Evolutionary conservation across 2,329 filamentous ascomycete species (phyloP), one percentile per base, ranked within the genome.

Genomic region (Alternaria burnsii): DNA sequence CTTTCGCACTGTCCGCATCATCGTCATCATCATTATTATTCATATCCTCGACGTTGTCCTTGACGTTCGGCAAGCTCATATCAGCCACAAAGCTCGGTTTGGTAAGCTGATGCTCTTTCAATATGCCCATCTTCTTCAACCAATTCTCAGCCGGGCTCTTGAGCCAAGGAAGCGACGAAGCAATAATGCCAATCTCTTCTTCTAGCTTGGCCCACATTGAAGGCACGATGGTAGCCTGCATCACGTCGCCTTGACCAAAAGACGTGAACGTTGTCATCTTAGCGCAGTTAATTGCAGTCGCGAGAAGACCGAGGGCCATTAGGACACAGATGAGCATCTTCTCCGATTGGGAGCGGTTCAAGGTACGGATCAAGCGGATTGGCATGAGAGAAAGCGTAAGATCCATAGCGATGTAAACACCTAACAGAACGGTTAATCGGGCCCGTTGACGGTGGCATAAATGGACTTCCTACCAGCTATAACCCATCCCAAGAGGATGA

Each of bases 161-260:
- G 20, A 75, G 50, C 43, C 65, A 68, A 5, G 72, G 67, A 18
- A 72, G 44, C 28, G 68, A 73, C 11, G 63, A 59, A 22, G 69
- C 72, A 46, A 75, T 73, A n/a, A 74, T 73, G 16, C 71, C 70
- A 12, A 71, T 65, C 4, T 67, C 44, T 36, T 75, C 70, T 59
- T 75, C 72, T 1, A 74, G 40, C 46, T 72, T 75, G 20, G 71
- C 66, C 57, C 62, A 68, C 36, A 69, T 55, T 9, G 70, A 73
- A 14, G 71, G 68, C 42, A 61, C 43, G 22, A 74, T 67, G 18
- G 71, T 71, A 1, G 54, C 67, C 58, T 74, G 71, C 58, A 73
- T 66, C 4, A 64, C 59, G 42, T 75, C 72, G 28, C 72, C 71
- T 32, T 69, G 59, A 7, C 68, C 67, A 20, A 71, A 68, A 5